Conservation (phyloP, 345 rosid species). For the Eutrema yunnanense region DNA sequence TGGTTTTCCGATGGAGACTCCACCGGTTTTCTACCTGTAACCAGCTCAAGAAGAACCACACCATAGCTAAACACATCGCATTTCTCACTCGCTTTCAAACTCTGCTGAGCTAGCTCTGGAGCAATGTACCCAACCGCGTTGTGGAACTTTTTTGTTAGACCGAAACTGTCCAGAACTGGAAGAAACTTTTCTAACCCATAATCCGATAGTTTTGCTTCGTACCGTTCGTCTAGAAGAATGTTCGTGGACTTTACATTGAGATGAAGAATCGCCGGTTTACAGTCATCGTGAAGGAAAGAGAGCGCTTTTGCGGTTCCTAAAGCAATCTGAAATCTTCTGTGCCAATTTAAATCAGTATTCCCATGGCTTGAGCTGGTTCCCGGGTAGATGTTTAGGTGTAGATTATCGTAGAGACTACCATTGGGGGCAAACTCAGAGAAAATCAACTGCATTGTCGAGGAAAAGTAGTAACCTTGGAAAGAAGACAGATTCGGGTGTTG, state of each 20-base stretch:
- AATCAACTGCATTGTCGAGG: slow-evolving; percentile 74
- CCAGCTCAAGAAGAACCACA: slow-evolving; percentile 86
- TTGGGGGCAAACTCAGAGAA: slow-evolving; percentile 66
- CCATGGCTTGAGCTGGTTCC: slow-evolving; percentile 66
- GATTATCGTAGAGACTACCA: slow-evolving; percentile 75
- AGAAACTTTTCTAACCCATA: slow-evolving; percentile 79
- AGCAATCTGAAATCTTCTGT: slow-evolving; percentile 82
- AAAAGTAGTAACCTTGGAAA: slow-evolving; percentile 90
- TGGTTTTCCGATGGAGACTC: slow-evolving; percentile 59
- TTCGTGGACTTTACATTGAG: slow-evolving; percentile 86
- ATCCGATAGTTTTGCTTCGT: slow-evolving; percentile 80
- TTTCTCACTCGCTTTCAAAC: slow-evolving; percentile 71
- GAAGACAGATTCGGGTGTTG: slow-evolving; percentile 68
- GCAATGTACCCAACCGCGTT: slow-evolving; percentile 98
- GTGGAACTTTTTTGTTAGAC: slow-evolving; percentile 62
- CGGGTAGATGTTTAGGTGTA: slow-evolving; percentile 48
- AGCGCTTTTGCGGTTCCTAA: slow-evolving; percentile 84
- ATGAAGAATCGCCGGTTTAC: slow-evolving; percentile 82
- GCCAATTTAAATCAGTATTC: slow-evolving; percentile 63
- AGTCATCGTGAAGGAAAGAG: slow-evolving; percentile 89
- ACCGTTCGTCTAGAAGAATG: slow-evolving; percentile 71
- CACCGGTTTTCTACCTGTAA: slow-evolving; percentile 90
- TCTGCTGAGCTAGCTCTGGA: slow-evolving; percentile 72
- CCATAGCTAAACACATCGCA: slow-evolving; percentile 92
- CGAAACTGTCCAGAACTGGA: slow-evolving; percentile 67